phyloP scores from a whole-genome alignment of 1,139 yeast species.

The Suhomyces guaymorum region DNA sequence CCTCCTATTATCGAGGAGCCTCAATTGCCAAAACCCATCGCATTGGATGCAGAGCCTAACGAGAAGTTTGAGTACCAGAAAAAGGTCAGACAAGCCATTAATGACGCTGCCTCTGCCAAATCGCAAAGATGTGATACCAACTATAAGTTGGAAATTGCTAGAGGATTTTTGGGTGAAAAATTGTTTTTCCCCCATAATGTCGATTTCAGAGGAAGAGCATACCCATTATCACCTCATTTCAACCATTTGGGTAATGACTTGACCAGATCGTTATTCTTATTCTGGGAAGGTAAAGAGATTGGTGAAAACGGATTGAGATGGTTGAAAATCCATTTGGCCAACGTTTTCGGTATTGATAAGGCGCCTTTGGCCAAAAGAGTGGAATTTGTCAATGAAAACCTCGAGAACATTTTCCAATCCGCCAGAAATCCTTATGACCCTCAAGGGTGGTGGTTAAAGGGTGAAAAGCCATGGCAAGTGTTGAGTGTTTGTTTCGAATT shows the following conservation, averaged over 20 bases:
- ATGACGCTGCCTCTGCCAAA: constrained; percentile 65
- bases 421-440: constrained; percentile 67
- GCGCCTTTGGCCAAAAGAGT: constrained; percentile 76
- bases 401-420: constrained; percentile 61
- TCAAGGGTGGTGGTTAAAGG: constrained; percentile 77
- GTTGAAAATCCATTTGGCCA: constrained; percentile 90
- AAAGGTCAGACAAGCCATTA: constrained; percentile 55
- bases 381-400: constrained; percentile 65
- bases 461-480: constrained; percentile 96
- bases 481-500: constrained; percentile 84
- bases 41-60: constrained; percentile 69
- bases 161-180: constrained; percentile 87
- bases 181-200: constrained; percentile 91
- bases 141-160: constrained; percentile 90
- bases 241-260: constrained; percentile 89
- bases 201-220: constrained; percentile 95
- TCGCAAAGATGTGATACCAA: constrained; percentile 93
- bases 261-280: constrained; percentile 78
- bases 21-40: constrained; percentile 63
- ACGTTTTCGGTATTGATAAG: constrained; percentile 85
- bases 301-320: constrained; percentile 79
- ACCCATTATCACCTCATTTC: constrained; percentile 81
- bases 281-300: constrained; percentile 83
- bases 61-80: constrained; percentile 69
- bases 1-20: constrained; percentile 63